A percentile compares a stretch with the other conserved stretches of the same genome.
Evolutionary conservation across 495 filamentous ascomycete genomes (phyloP).

Genomic region (Hypoxylon intermedium): DNA sequence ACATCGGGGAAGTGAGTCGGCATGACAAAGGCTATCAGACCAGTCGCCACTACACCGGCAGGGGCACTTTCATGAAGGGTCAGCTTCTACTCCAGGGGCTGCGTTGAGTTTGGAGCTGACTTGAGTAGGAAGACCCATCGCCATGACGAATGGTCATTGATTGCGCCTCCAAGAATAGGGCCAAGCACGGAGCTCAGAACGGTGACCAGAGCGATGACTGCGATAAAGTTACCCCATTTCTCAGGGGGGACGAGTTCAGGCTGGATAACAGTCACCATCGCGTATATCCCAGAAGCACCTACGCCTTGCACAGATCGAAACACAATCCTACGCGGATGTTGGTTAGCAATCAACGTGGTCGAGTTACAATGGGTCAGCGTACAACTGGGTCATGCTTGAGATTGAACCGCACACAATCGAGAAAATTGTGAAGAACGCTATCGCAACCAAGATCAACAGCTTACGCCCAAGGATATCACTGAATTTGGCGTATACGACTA

Average conservation of each 20-base stretch:
- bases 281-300: slow-evolving; percentile 61
- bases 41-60: slow-evolving; percentile 30
- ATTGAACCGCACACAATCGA: slow-evolving; percentile 60
- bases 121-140: slow-evolving; percentile 53
- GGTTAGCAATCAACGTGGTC: slow-evolving; percentile 9
- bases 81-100: not conserved
- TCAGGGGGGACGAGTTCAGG: slow-evolving; percentile 56
- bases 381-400: slow-evolving; percentile 57
- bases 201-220: slow-evolving; percentile 55
- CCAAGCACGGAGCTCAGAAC: slow-evolving; percentile 53
- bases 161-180: slow-evolving; percentile 55
- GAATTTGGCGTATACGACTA: slow-evolving; percentile 60
- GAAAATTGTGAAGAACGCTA: slow-evolving; percentile 58
- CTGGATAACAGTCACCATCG: slow-evolving; percentile 56
- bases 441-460: slow-evolving; percentile 47
- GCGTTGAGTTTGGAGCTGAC: slow-evolving; percentile 27
- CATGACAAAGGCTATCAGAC: slow-evolving; percentile 44
- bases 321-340: slow-evolving; percentile 55
- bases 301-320: slow-evolving; percentile 63
- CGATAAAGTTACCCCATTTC: slow-evolving; percentile 54
- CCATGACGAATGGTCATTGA: slow-evolving; percentile 44
- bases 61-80: slow-evolving; percentile 37
- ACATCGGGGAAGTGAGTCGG: slow-evolving; percentile 42
- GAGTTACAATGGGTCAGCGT: slow-evolving; percentile 15
- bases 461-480: slow-evolving; percentile 64